phyloP scores from a whole-genome alignment of 305 asterid genomes.

The Plantago coronopus region DNA sequence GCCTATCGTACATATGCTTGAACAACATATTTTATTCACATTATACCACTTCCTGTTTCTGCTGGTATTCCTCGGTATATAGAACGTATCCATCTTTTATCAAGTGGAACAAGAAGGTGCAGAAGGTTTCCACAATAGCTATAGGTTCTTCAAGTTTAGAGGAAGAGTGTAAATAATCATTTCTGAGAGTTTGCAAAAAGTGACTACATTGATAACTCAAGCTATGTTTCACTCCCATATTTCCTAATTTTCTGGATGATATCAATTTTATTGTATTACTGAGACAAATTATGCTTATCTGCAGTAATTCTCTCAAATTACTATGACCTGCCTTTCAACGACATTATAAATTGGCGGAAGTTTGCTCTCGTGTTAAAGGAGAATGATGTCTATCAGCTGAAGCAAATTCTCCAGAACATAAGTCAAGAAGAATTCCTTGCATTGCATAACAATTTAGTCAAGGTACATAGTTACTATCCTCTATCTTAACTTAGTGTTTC shows the following conservation, averaged over 20 bases:
- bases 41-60: background rate
- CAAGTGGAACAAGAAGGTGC: slow-evolving; percentile 12
- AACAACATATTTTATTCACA: background rate
- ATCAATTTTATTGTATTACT: slow-evolving; percentile 10
- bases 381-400: slow-evolving; percentile 85
- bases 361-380: slow-evolving; percentile 73
- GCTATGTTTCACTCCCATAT: background rate
- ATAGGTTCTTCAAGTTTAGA: background rate
- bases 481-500: background rate
- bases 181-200: background rate
- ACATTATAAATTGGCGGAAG: slow-evolving; percentile 73
- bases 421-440: slow-evolving; percentile 63
- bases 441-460: slow-evolving; percentile 79
- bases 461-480: slow-evolving; percentile 40
- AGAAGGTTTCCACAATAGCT: background rate
- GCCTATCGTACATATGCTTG: background rate
- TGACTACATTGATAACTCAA: background rate
- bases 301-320: slow-evolving; percentile 93
- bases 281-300: slow-evolving; percentile 25
- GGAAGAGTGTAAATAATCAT: too few relatives aligned
- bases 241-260: slow-evolving; percentile 1
- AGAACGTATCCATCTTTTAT: slow-evolving; percentile 12
- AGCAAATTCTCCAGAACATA: slow-evolving; percentile 74
- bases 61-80: background rate
- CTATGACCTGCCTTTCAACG: slow-evolving; percentile 92